phyloP scores from a whole-genome alignment of 441 rosid genomes.

The Gossypium davidsonii region DNA sequence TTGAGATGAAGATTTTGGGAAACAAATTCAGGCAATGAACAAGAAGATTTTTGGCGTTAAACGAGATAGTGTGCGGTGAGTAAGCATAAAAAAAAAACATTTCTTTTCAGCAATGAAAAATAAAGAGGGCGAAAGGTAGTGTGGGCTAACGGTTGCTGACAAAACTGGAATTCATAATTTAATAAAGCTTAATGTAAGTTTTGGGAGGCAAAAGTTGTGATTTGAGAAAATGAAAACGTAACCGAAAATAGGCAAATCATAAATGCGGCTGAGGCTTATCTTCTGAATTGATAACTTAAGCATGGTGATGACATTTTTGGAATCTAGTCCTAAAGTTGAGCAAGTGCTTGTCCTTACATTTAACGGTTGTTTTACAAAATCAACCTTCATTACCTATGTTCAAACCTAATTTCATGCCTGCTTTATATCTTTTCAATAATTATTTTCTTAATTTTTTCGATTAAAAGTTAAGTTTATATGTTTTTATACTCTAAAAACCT shows the following conservation, averaged over 20 bases:
- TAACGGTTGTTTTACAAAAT: neutral
- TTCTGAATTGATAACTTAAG: neutral
- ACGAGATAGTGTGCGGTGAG: slow-evolving; percentile 43
- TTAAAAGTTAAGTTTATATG: too few species aligned
- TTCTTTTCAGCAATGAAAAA: slow-evolving; percentile 8
- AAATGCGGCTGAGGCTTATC: neutral
- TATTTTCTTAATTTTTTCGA: too few species aligned
- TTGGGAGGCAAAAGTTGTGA: neutral
- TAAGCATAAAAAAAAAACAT: slow-evolving; percentile 31
- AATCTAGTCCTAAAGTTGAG: neutral
- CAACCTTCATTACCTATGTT: neutral
- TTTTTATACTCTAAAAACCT: too few species aligned
- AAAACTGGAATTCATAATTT: slow-evolving; percentile 2
- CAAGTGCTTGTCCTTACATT: neutral
- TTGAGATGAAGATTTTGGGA: slow-evolving; percentile 9
- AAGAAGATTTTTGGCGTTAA: slow-evolving; percentile 36
- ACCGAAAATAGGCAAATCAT: neutral
- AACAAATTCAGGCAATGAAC: slow-evolving; percentile 22
- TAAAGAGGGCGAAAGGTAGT: neutral
- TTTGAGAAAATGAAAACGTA: neutral
- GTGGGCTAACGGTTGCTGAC: slow-evolving; percentile 14
- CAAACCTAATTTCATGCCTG: neutral
- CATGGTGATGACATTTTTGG: neutral
- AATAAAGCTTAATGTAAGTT: neutral
- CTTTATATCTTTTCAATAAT: neutral